Evolutionary conservation across 331 rosid species (phyloP).

Genomic region (Cydonia oblonga): DNA sequence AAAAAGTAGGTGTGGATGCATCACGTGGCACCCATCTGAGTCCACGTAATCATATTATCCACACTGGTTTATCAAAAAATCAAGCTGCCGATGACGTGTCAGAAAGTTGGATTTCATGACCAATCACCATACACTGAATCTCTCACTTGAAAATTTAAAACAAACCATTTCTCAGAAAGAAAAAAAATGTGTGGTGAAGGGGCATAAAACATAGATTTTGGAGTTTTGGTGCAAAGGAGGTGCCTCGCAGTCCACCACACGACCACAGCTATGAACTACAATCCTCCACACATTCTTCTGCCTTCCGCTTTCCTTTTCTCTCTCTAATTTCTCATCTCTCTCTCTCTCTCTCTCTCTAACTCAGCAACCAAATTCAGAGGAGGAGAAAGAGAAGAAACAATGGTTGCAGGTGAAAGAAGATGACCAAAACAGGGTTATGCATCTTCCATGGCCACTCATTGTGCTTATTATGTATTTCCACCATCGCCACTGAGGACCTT

Average conservation of each 20-base stretch:
- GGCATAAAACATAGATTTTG: conserved; percentile 27
- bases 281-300: conserved; percentile 12
- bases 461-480: conserved; percentile 38
- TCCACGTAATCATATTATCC: conserved; percentile 67
- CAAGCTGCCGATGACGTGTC: conserved; percentile 42
- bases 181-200: neutral
- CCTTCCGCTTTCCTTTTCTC: neutral
- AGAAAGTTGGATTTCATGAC: neutral
- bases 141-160: neutral
- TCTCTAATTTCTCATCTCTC: conserved; percentile 5
- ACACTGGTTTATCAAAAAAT: conserved; percentile 29
- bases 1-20: neutral
- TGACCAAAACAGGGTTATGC: conserved; percentile 34
- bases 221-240: conserved; percentile 16
- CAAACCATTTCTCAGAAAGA: neutral
- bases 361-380: neutral
- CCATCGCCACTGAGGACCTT: conserved; percentile 34
- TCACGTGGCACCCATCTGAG: neutral
- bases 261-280: conserved; percentile 15
- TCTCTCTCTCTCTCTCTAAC: conserved; percentile 8
- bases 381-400: conserved; percentile 11
- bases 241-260: conserved; percentile 44
- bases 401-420: conserved; percentile 55
- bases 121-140: conserved; percentile 10
- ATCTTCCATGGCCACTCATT: conserved; percentile 81